Conservation (phyloP, 352 stramenopile genomes). For the Saprolegnia parasitica region DNA sequence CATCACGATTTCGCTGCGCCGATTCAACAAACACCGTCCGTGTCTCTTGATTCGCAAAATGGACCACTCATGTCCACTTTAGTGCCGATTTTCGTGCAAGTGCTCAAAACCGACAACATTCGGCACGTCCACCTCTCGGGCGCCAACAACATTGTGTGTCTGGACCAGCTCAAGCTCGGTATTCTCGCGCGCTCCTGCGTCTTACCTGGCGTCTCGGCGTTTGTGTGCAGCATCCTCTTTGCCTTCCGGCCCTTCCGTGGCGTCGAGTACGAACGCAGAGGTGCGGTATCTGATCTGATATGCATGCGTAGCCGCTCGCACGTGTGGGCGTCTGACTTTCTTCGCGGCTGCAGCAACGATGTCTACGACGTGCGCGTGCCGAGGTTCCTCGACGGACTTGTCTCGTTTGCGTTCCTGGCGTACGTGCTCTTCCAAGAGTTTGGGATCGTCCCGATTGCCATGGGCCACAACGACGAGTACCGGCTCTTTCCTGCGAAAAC, state of each 20-base stretch:
- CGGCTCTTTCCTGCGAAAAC: conserved; percentile 8
- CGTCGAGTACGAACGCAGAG: neutral
- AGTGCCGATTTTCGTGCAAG: conserved; percentile 68
- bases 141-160: conserved; percentile 63
- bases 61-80: conserved; percentile 1
- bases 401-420: conserved; percentile 47
- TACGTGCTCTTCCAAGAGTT: conserved; percentile 66
- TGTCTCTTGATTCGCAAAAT: neutral
- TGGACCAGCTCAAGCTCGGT: conserved; percentile 67
- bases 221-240: conserved; percentile 55
- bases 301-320: conserved; percentile 29
- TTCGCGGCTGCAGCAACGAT: conserved; percentile 46
- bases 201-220: conserved; percentile 64
- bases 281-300: no score
- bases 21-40: conserved; percentile 60
- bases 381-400: conserved; percentile 45
- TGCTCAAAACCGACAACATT: conserved; percentile 70
- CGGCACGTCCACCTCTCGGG: conserved; percentile 69
- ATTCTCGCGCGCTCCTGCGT: conserved; percentile 70
- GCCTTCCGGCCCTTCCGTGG: conserved; percentile 16
- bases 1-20: conserved; percentile 70
- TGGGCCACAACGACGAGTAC: conserved; percentile 14
- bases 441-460: conserved; percentile 49
- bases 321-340: conserved; percentile 65
- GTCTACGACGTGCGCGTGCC: conserved; percentile 56